These are phyloP conservation scores for Pistacia vera DNA, from an alignment of 345 rosid species.

Conservation along the genomic window DNA sequence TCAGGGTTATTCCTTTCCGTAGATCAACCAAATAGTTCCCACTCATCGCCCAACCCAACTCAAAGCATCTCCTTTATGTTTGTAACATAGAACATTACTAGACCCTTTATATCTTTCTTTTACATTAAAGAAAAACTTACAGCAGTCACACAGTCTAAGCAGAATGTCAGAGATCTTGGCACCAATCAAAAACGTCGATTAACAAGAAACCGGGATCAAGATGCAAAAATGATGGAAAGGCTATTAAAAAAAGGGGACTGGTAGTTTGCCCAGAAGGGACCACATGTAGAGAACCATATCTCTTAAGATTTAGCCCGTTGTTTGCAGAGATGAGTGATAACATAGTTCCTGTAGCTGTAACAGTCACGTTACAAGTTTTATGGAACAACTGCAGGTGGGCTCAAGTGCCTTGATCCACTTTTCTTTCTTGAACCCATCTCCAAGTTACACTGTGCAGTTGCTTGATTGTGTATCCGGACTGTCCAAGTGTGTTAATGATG, in stretches of 20 bases:
- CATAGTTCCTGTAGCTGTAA: conserved; percentile 70
- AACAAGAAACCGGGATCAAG: conserved; percentile 54
- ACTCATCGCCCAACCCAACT: conserved; percentile 10
- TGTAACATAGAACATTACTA: conserved; percentile 75
- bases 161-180: conserved; percentile 61
- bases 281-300: conserved; percentile 77
- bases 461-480: conserved; percentile 45
- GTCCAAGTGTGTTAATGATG: conserved; percentile 26
- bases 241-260: conserved; percentile 55
- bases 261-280: conserved; percentile 91
- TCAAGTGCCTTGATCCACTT: conserved; percentile 70
- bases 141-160: conserved; percentile 83
- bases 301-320: conserved; percentile 75
- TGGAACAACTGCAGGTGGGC: conserved; percentile 77
- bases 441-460: conserved; percentile 41
- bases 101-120: conserved; percentile 70
- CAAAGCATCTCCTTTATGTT: conserved; percentile 49
- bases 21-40: conserved; percentile 12
- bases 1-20: conserved; percentile 42
- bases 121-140: conserved; percentile 45
- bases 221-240: conserved; percentile 45
- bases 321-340: conserved; percentile 61
- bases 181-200: conserved; percentile 69
- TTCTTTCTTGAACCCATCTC: conserved; percentile 73
- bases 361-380: conserved; percentile 49